Conservation (phyloP, 164 flowering plant genomes). For the Vitis riparia region DNA sequence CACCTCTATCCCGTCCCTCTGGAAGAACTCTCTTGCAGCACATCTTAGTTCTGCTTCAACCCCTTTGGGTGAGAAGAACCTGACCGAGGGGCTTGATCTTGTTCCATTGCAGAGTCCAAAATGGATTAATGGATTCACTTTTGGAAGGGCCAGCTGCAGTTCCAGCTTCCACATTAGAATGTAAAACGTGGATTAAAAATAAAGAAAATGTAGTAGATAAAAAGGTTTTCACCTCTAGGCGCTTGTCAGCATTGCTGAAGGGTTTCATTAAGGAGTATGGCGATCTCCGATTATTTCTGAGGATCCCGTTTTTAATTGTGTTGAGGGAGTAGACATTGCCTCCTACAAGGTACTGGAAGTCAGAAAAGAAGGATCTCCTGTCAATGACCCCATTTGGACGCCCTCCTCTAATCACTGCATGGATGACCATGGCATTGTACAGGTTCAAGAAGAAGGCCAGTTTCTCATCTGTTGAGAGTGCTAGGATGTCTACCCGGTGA, state of each 20-base stretch:
- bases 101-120: conserved; percentile 84
- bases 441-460: conserved; percentile 85
- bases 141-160: conserved; percentile 51
- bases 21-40: conserved; percentile 80
- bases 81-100: conserved; percentile 69
- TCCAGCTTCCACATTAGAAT: neutral
- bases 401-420: conserved; percentile 76
- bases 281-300: conserved; percentile 66
- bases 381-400: conserved; percentile 74
- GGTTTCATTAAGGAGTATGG: conserved; percentile 68
- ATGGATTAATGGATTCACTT: conserved; percentile 71
- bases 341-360: conserved; percentile 77
- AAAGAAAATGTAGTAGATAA: neutral
- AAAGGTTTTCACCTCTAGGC: conserved; percentile 56
- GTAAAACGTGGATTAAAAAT: neutral
- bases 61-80: conserved; percentile 68
- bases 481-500: conserved; percentile 63
- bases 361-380: conserved; percentile 65
- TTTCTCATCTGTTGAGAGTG: conserved; percentile 59
- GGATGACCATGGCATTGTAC: conserved; percentile 92
- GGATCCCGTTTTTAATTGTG: conserved; percentile 71
- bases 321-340: conserved; percentile 75
- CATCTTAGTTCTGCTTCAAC: conserved; percentile 68
- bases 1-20: conserved; percentile 57
- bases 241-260: conserved; percentile 58